phyloP scores from a whole-genome alignment of 345 rosid species.

The Lenwebbia sp. region DNA sequence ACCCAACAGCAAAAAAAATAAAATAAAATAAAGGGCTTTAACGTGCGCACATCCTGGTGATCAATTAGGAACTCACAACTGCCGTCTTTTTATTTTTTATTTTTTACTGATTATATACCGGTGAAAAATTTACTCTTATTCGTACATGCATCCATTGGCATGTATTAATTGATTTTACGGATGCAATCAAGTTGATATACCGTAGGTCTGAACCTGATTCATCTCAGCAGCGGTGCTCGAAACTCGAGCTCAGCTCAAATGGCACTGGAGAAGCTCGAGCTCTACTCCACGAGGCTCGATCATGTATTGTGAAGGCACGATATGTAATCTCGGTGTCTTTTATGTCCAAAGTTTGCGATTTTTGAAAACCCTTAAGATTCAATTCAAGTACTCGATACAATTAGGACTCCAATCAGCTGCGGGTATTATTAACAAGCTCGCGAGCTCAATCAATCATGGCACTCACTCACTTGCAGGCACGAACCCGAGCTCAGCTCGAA shows the following conservation, averaged over 20 bases:
- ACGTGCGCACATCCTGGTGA: neutral
- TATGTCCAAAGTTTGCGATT: too few species aligned
- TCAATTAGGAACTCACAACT: too few species aligned
- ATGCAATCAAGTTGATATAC: fast-evolving
- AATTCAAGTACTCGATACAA: neutral
- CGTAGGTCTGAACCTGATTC: fast-evolving
- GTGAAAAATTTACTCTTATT: fast-evolving
- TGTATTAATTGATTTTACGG: fast-evolving
- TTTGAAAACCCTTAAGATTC: too few species aligned
- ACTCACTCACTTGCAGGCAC: fast-evolving
- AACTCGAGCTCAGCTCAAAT: neutral
- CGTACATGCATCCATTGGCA: fast-evolving
- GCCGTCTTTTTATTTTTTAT: too few species aligned
- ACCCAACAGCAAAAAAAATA: neutral
- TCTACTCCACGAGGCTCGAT: fast-evolving
- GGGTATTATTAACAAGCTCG: neutral
- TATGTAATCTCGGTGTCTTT: fast-evolving
- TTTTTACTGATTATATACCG: too few species aligned
- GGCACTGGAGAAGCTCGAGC: neutral
- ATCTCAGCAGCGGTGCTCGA: neutral
- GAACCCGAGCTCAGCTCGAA: neutral
- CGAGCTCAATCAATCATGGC: neutral
- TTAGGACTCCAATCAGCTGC: fast-evolving
- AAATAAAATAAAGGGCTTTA: neutral
- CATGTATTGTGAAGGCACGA: neutral